These are phyloP conservation scores for Ormosia emarginata DNA, from an alignment of 306 rosid genomes.

Conservation along the genomic window DNA sequence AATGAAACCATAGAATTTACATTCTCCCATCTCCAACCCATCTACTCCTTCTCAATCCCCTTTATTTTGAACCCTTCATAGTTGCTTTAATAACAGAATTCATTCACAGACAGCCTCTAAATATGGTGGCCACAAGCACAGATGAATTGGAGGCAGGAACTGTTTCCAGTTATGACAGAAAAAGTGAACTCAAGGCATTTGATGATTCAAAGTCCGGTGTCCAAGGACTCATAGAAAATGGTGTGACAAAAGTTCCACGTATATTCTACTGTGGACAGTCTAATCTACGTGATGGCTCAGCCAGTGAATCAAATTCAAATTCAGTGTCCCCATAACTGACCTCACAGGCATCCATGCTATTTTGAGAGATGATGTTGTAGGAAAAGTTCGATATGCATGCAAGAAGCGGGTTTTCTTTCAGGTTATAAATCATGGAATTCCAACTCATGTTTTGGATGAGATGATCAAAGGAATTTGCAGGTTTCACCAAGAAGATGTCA, in stretches of 20 bases:
- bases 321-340: conserved; percentile 42
- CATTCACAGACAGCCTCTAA: neutral
- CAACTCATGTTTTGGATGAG: conserved; percentile 22
- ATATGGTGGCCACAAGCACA: neutral
- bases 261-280: conserved; percentile 14
- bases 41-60: neutral
- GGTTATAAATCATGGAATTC: conserved; percentile 45
- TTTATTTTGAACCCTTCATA: neutral
- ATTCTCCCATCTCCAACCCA: neutral
- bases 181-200: conserved; percentile 22
- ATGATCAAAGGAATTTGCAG: conserved; percentile 34
- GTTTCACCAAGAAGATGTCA: conserved; percentile 46
- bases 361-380: conserved; percentile 25
- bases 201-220: conserved; percentile 29
- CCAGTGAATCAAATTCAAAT: conserved; percentile 9
- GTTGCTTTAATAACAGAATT: neutral
- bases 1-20: neutral
- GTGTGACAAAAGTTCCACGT: conserved; percentile 20
- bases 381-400: conserved; percentile 24
- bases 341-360: conserved; percentile 23
- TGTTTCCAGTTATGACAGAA: neutral
- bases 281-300: neutral
- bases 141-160: neutral
- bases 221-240: conserved; percentile 24
- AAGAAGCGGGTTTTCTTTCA: conserved; percentile 53